phyloP scores from a whole-genome alignment of 192 early-diverging fungal species.

The Coemansia guatemalensis region DNA sequence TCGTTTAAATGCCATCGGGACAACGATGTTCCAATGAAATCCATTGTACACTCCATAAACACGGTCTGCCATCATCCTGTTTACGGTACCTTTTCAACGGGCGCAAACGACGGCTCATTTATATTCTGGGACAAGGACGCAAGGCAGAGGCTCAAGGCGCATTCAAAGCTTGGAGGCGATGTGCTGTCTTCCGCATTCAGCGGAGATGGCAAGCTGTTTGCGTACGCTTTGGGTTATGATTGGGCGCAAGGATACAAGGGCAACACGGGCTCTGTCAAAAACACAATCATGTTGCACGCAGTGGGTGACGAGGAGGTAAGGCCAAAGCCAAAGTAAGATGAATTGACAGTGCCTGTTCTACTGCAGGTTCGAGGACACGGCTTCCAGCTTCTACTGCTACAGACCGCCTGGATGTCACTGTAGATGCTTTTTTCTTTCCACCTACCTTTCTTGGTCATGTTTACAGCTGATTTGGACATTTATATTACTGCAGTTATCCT shows the following conservation, averaged over 20 bases:
- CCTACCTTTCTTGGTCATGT: too few species aligned
- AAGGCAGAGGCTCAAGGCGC: constrained; percentile 78
- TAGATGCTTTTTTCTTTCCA: too few species aligned
- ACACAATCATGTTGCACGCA: constrained; percentile 79
- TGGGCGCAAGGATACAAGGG: constrained; percentile 80
- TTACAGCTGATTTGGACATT: too few species aligned
- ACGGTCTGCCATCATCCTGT: constrained; percentile 45
- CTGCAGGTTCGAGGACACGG: not conserved
- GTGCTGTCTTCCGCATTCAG: constrained; percentile 79
- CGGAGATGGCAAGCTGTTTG: constrained; percentile 83
- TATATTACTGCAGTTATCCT: too few species aligned
- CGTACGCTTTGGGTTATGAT: constrained; percentile 89
- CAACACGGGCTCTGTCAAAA: constrained; percentile 57
- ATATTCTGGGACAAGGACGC: constrained; percentile 97
- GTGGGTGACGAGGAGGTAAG: constrained; percentile 79
- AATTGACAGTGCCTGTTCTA: constrained; percentile 31
- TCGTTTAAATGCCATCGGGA: constrained; percentile 93
- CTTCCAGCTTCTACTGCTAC: not conserved
- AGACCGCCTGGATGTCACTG: too few species aligned
- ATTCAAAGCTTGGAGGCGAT: constrained; percentile 62
- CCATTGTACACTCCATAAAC: constrained; percentile 61
- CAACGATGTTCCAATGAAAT: constrained; percentile 59
- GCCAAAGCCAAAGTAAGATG: constrained; percentile 57
- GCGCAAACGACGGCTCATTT: constrained; percentile 82
- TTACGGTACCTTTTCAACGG: constrained; percentile 88